These are phyloP conservation scores for Endocalyx cinctus DNA, from an alignment of 2,329 filamentous ascomycete genomes.

Conservation along the genomic window DNA sequence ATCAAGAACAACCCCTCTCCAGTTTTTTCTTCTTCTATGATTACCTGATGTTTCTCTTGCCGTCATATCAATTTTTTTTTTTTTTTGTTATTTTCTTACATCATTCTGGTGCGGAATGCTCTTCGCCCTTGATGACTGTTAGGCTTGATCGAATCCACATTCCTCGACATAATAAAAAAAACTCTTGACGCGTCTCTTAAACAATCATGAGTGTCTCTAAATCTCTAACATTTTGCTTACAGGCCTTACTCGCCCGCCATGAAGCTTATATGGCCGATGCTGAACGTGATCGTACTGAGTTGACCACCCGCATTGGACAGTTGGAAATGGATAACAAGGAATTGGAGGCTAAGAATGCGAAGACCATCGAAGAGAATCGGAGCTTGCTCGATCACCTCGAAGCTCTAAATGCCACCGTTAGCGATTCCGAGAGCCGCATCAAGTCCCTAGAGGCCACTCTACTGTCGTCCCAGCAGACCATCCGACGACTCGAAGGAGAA, in stretches of 20 bases:
- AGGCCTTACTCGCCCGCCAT: slow-evolving; percentile 89
- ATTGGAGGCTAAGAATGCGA: slow-evolving; percentile 72
- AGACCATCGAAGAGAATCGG: slow-evolving; percentile 78
- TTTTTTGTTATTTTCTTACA: too few relatives aligned
- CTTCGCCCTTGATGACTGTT: too few relatives aligned
- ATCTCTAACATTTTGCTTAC: slow-evolving; percentile 67
- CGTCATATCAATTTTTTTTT: too few relatives aligned
- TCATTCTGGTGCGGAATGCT: too few relatives aligned
- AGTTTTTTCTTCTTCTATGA: too few relatives aligned
- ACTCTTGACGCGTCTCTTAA: too few relatives aligned
- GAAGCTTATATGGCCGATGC: slow-evolving; percentile 92
- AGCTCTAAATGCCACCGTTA: slow-evolving; percentile 70
- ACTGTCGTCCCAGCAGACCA: slow-evolving; percentile 70
- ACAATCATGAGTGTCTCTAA: slow-evolving; percentile 29
- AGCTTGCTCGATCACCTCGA: slow-evolving; percentile 80
- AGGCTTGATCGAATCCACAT: too few relatives aligned
- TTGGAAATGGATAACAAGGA: slow-evolving; percentile 71
- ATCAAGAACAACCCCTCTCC: too few relatives aligned
- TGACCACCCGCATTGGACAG: slow-evolving; percentile 67
- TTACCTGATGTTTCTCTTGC: too few relatives aligned
- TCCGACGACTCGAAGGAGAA: slow-evolving; percentile 69
- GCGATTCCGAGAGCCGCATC: slow-evolving; percentile 76
- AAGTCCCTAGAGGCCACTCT: slow-evolving; percentile 72
- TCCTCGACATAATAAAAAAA: too few relatives aligned
- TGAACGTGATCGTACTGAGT: slow-evolving; percentile 73